Evolutionary conservation across 441 rosid genomes (phyloP), one percentile per base, ranked within the genome.

Genomic region (Adansonia madagascariensis): DNA sequence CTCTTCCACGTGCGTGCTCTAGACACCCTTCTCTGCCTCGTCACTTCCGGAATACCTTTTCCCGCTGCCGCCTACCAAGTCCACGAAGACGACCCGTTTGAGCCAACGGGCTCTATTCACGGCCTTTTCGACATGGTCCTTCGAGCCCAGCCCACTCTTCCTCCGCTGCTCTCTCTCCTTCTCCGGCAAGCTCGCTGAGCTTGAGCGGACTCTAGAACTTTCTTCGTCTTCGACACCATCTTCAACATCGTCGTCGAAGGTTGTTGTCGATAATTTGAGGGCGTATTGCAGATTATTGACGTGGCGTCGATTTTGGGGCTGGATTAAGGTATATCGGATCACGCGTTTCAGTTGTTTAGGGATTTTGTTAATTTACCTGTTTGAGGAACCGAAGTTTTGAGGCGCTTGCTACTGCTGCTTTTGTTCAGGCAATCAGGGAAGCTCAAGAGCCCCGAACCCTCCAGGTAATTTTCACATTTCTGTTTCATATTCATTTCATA

Each of bases 401-500:
- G 79, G 98, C 97, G 0, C 93, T 95, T 39, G 98, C 96, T n/a
- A 93, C 98, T 41, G 98, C 98, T 64, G 92, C 97, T 43, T 92
- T 95, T 82, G 98, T 95, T 83, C 98, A 93, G 71, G 97, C 98
- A 80, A 95, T 95, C 74, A 85, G 98, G 57, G 98, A 95, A 78
- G 98, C 97, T 1, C 98, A 95, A 67, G 98, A 95, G 70, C 97
- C 97, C 47, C 83, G 98, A 85, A 95, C 98, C 43, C 98, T 95
- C 62, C 98, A 93, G 93, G 98, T 90, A 59, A 8, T 9, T 3
- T 67, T 17, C 2, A 4, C 20, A 55, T 52, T 9, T 46, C 56
- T 49, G 17, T 8, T 53, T 63, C 4, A 43, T 67, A 31, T 31
- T 31, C 35, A 31, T 39, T 4, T 27, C 71, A 3, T 77, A 0